phyloP scores from a whole-genome alignment of 2,329 filamentous ascomycete genomes.

The Cytospora schulzeri region DNA sequence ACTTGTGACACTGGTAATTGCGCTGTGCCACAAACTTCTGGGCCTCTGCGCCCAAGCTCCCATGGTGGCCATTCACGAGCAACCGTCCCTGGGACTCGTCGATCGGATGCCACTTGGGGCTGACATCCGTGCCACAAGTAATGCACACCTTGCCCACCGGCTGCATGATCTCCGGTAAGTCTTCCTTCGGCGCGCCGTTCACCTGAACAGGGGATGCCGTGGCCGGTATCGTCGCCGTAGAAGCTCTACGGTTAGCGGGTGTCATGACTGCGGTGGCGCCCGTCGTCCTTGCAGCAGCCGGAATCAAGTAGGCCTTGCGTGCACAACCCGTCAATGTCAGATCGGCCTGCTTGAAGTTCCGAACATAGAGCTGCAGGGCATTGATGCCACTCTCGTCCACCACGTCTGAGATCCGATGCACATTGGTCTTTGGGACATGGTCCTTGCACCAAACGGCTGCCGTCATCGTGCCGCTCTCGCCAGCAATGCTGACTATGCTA shows the following conservation, averaged over 20 bases:
- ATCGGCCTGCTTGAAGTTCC: conserved; percentile 93
- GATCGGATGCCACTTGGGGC: conserved; percentile 72
- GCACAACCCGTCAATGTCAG: conserved; percentile 87
- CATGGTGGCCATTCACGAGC: conserved; percentile 54
- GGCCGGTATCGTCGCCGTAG: conserved; percentile 49
- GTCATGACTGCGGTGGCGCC: conserved; percentile 36
- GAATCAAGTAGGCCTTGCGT: conserved; percentile 82
- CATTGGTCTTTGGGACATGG: conserved; percentile 71
- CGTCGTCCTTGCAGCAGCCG: conserved; percentile 61
- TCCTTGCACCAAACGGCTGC: conserved; percentile 91
- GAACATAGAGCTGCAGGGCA: conserved; percentile 82
- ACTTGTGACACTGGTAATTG: conserved; percentile 76
- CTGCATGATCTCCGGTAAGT: conserved; percentile 36
- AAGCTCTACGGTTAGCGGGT: conserved; percentile 56
- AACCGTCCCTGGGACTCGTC: conserved; percentile 54
- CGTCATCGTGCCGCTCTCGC: conserved; percentile 80
- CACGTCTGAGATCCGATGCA: conserved; percentile 79
- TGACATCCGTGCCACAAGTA: conserved; percentile 69
- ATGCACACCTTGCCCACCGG: conserved; percentile 60
- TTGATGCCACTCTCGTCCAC: conserved; percentile 73
- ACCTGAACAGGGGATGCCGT: conserved; percentile 32
- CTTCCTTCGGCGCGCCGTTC: conserved; percentile 36
- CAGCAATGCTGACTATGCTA: conserved; percentile 77
- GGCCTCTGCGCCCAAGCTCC: conserved; percentile 55
- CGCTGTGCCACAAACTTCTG: conserved; percentile 61